These are phyloP conservation scores for Hamigera avellanea DNA, from an alignment of 495 filamentous ascomycete genomes.

Conservation along the genomic window DNA sequence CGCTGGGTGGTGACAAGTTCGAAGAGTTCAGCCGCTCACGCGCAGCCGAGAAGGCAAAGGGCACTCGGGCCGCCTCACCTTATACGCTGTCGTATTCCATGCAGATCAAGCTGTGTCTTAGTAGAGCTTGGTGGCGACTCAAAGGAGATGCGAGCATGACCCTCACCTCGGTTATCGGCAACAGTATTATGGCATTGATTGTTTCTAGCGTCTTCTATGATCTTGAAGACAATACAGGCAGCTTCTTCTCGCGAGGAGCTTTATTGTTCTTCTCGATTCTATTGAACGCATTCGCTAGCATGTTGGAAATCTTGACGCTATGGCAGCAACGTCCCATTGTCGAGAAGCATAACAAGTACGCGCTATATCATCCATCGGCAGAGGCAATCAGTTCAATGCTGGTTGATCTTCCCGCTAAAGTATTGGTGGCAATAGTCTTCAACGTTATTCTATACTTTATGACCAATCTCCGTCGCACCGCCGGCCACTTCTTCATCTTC, in stretches of 20 bases:
- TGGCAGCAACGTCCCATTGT: slow-evolving; percentile 85
- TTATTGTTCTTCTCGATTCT: slow-evolving; percentile 83
- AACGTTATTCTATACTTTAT: slow-evolving; percentile 78
- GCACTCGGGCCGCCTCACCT: slow-evolving; percentile 51
- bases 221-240: slow-evolving; percentile 43
- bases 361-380: slow-evolving; percentile 83
- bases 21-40: slow-evolving; percentile 59
- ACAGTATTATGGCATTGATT: slow-evolving; percentile 64
- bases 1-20: slow-evolving; percentile 51
- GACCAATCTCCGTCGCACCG: slow-evolving; percentile 66
- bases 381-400: slow-evolving; percentile 80
- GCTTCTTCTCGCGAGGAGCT: slow-evolving; percentile 71
- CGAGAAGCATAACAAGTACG: slow-evolving; percentile 82
- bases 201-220: slow-evolving; percentile 78
- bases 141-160: slow-evolving; percentile 62
- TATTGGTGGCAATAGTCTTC: slow-evolving; percentile 43
- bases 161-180: slow-evolving; percentile 58
- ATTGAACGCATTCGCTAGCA: slow-evolving; percentile 69
- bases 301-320: slow-evolving; percentile 68
- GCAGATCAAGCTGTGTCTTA: slow-evolving; percentile 64
- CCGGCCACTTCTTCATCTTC: slow-evolving; percentile 74
- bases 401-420: slow-evolving; percentile 60
- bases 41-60: slow-evolving; percentile 40
- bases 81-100: slow-evolving; percentile 63
- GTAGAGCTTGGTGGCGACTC: slow-evolving; percentile 57